Evolutionary conservation across 23 red algal species (phyloP), one percentile per base, ranked within the genome.

Genomic region (Gracilaria gracilis): DNA sequence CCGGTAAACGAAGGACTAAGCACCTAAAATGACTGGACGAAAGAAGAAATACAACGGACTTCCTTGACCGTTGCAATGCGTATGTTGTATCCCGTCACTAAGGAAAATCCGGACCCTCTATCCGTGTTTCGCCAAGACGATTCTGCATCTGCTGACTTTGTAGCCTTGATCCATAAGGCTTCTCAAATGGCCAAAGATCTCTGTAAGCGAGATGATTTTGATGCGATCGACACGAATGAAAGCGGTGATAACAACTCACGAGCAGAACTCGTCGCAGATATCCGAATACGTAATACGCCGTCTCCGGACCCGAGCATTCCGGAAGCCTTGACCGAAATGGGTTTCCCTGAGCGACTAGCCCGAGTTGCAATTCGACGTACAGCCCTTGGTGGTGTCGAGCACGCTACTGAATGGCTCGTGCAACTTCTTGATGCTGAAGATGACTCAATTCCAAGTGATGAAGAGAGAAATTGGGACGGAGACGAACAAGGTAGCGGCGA

Each of bases 371-470:
- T 89, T 40, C 44, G 85, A 61, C 36, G 85, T 13, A 89, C 85
- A 40, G 82, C 82, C 25, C 85, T 72, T 39, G 67, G 69, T 36
- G 85, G 85, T 59, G 39, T 89, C 24, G 47, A 89, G 36, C 49
- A 65, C 33, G 85, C 85, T 33, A 65, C 71, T 31, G 85, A 89
- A 31, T 89, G 85, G 85, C 85, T 89, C 35, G 31, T 89, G 14
- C 23, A 33, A 55, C 70, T 65, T 16, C 23, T 38, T 1, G 85
- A 89, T 0, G 85, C 50, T 61, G 85, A 76, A 0, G 71, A 79
- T 1, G 74, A 79, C 34, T 76, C 83, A 34, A 37, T 47, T 51
- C 34, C 71, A 28, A 59, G 62, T 36, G n/a, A n/a, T n/a, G 67
- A 58, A 49, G 85, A 89, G 17, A 57, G 83, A 17, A 54, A 36